phyloP scores from a whole-genome alignment of 164 flowering plant species.

The Aristolochia fimbriata region DNA sequence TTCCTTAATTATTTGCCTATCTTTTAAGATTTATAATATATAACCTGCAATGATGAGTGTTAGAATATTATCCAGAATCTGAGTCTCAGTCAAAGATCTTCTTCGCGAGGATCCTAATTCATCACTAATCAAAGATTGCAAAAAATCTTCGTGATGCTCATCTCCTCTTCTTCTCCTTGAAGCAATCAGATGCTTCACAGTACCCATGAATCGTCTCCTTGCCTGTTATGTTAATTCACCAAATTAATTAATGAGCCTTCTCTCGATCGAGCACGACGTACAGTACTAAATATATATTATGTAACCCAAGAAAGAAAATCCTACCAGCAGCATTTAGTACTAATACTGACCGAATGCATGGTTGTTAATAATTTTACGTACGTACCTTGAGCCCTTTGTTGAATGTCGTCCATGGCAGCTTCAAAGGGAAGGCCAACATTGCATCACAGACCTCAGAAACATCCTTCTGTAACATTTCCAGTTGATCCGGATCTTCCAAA shows the following conservation, averaged over 20 bases:
- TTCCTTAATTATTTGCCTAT: not conserved
- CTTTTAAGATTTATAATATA: not conserved
- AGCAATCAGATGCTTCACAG: conserved; percentile 22
- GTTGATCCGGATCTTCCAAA: conserved; percentile 21
- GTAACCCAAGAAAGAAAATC: too few species aligned
- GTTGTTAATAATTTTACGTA: too few species aligned
- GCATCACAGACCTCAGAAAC: conserved; percentile 26
- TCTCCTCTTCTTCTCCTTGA: conserved; percentile 20
- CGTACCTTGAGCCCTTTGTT: conserved; percentile 42
- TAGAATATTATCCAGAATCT: conserved; percentile 58
- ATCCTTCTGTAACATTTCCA: conserved; percentile 26
- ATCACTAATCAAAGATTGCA: conserved; percentile 24
- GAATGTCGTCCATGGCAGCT: conserved; percentile 38
- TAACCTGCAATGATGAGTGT: conserved; percentile 63
- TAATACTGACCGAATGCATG: too few species aligned
- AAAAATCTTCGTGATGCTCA: conserved; percentile 26
- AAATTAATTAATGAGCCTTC: too few species aligned
- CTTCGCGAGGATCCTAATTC: conserved; percentile 2
- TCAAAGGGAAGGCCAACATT: conserved; percentile 50
- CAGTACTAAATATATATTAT: too few species aligned
- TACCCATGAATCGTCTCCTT: conserved; percentile 31
- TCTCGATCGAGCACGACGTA: too few species aligned
- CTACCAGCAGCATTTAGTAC: not conserved
- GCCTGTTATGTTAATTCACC: conserved; percentile 23
- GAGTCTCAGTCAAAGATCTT: conserved; percentile 26